phyloP scores from a whole-genome alignment of 2,329 filamentous ascomycete species.

The Chrysoporthe cubensis region DNA sequence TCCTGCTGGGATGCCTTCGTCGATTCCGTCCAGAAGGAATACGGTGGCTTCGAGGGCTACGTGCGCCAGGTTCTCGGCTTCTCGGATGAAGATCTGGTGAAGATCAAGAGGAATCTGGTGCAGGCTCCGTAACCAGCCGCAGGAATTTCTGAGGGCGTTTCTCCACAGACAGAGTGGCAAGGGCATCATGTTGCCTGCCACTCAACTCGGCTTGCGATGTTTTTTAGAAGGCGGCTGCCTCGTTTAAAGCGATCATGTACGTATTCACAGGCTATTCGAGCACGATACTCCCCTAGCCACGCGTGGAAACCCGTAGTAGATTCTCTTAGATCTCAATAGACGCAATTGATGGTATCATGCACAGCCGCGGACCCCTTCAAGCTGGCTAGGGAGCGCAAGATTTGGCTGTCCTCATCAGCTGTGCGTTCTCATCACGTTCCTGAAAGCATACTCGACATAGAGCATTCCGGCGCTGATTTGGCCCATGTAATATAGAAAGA shows the following conservation, averaged over 20 bases:
- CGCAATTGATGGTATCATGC: background rate
- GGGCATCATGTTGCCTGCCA: too few species aligned
- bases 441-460: too few species aligned
- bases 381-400: background rate
- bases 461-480: too few species aligned
- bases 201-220: background rate
- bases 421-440: too few species aligned
- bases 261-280: background rate
- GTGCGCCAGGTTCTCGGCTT: conserved; percentile 51
- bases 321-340: background rate
- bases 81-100: conserved; percentile 48
- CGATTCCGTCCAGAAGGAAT: conserved; percentile 46
- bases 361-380: background rate
- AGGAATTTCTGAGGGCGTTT: background rate
- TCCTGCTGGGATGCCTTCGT: conserved; percentile 52
- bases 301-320: background rate
- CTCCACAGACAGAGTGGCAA: too few species aligned
- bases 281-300: background rate
- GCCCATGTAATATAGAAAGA: too few species aligned
- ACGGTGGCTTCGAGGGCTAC: conserved; percentile 56
- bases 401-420: too few species aligned
- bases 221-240: background rate
- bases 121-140: background rate
- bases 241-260: background rate
- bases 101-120: conserved; percentile 51